Evolutionary conservation across 2,329 filamentous ascomycete species (phyloP), one percentile per base, ranked within the genome.

Genomic region (Alternaria burnsii): DNA sequence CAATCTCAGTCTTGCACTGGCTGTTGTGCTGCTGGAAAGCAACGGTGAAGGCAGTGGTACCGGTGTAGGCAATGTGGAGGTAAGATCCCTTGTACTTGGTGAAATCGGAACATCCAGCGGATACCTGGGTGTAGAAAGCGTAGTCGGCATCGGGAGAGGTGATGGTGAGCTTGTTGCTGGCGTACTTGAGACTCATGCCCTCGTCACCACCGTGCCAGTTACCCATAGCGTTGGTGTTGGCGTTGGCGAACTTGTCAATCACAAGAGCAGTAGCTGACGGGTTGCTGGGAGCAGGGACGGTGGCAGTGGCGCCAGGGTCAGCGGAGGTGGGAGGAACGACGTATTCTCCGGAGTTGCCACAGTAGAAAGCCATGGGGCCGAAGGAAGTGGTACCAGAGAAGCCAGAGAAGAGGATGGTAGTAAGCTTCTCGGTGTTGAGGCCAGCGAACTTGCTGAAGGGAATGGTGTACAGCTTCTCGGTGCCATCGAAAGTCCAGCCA

Each of bases 181-280:
- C 80, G 67, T 85, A 85, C 12, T 82, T 83, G 24, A 86, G 75
- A 5, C 77, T 80, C 70, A 89, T 83, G 16, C 83, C 82, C 60
- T 90, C 88, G 47, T 88, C 87, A n/a, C 82, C 82, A 10, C 89
- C 89, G 73, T 91, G 88, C 85, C 87, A 91, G 75, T 86, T 84
- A 3, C 84, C 85, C 3, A 91, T 82, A 18, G 85, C 83, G 69
- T 91, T 91, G 26, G 77, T 82, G 61, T 82, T 77, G 3, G 76
- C 58, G 65, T 81, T 82, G 36, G 77, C 77, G 65, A 91, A 91
- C 4, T 82, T 83, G 76, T 91, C 89, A 58, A 91, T 86, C 0
- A 90, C 79, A 30, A 87, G 79, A 12, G 79, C 76, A 16, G 82
- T 79, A 12, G 66, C 67, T 26, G 82, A 82, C 20, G 82, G 81